Base-by-base conservation (phyloP, 163 green algal species). In the Scenedesmus sp. region DNA sequence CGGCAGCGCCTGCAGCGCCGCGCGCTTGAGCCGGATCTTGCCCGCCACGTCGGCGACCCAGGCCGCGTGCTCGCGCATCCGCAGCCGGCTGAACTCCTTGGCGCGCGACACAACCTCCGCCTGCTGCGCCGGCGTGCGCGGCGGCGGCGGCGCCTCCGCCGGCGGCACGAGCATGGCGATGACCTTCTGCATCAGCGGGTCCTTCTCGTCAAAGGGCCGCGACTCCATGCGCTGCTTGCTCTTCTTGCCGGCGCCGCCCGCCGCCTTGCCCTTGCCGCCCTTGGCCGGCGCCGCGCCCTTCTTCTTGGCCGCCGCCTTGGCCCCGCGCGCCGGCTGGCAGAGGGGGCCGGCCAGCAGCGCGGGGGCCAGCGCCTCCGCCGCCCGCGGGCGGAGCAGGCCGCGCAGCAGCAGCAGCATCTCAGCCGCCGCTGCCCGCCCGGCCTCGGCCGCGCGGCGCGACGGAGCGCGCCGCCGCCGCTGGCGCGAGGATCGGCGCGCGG, bases 21-120 rank as follows among this genome's bases (percentile, higher is more conserved):
- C 84, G n/a, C 77, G 33, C 50, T 91, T 90, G 2, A 91, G 80
- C 58, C 81, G 63, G 1, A 92, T 26, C 64, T 88, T 91, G 31
- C 39, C 47, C 0, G 33, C 63, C 10, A 92, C 60, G 70, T 89
- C 80, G 10, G 24, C n/a, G 51, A 86, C 81, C 88, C 88, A 92
- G 4, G 63, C 80, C 11, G 72, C 42, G 50, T 91, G 84, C 77
- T 87, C 42, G 54, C 39, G 33, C 86, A 90, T 89, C 56, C 83
- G 84, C 20, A 50, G 53, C 2, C 77, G 60, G 60, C 62, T 86
- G 71, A 85, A 89, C 50, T 84, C 72, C 76, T 88, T 88, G n/a
- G 78, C 78, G 44, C 80, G 54, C 29, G 36, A 33, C 54, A 65
- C 39, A 1, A 69, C 62, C 36, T 89, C 85, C 14, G 39, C 42